These are phyloP conservation scores for Symbiodinium pilosum DNA, from an alignment of 73 alveolate species.

Conservation along the genomic window DNA sequence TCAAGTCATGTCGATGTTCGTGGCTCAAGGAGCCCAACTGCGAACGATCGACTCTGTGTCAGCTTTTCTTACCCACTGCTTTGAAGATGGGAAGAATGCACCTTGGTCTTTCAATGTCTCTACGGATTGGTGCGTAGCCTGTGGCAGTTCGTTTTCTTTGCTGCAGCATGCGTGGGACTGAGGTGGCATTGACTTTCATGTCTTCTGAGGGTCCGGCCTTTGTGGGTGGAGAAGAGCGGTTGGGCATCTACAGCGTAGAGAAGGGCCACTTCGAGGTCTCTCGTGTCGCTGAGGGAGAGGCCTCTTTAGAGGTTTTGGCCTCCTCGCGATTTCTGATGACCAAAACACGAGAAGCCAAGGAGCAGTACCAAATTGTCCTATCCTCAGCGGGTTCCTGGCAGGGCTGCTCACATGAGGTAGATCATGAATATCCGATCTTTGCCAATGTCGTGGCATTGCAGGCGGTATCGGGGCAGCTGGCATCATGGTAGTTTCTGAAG, in stretches of 20 bases:
- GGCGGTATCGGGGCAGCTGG: too few relatives aligned
- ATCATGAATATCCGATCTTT: too few relatives aligned
- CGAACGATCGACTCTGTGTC: neutral
- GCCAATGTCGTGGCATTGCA: too few relatives aligned
- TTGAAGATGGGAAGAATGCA: neutral
- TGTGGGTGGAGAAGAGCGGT: conserved; percentile 61
- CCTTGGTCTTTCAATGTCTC: neutral
- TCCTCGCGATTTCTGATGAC: conserved; percentile 67
- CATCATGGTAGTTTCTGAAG: too few relatives aligned
- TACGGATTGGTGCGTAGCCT: too few relatives aligned
- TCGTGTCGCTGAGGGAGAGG: conserved; percentile 56
- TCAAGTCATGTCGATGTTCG: too few relatives aligned
- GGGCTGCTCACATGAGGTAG: neutral
- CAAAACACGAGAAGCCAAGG: conserved; percentile 74
- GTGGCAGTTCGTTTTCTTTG: too few relatives aligned
- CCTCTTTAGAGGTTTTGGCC: conserved; percentile 47
- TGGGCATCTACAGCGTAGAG: conserved; percentile 74
- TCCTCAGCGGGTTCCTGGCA: neutral
- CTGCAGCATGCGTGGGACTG: neutral
- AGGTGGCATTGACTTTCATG: conserved; percentile 87
- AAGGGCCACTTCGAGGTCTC: conserved; percentile 57
- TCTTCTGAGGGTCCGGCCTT: conserved; percentile 87
- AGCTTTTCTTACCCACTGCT: neutral
- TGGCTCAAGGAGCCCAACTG: neutral
- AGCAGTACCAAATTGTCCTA: conserved; percentile 63